phyloP scores from a whole-genome alignment of 805 yeast species.

The Ogataea zsoltii region DNA sequence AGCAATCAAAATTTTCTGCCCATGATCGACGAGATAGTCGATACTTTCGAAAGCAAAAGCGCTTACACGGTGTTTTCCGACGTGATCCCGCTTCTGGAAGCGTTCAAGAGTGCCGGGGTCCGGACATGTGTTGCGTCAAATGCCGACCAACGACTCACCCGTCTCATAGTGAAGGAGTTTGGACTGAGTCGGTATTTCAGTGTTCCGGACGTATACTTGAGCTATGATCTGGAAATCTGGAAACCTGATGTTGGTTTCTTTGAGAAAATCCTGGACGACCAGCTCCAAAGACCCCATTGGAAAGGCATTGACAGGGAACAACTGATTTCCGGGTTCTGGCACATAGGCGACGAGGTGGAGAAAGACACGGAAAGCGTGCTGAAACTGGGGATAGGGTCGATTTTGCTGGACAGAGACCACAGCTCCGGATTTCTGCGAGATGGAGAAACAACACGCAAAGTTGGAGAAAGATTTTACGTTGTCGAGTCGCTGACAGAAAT shows the following conservation, averaged over 20 bases:
- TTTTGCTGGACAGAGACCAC: slow-evolving; percentile 32
- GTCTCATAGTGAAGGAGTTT: slow-evolving; percentile 45
- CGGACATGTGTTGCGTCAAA: slow-evolving; percentile 54
- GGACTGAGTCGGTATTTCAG: slow-evolving; percentile 44
- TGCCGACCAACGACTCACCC: slow-evolving; percentile 57
- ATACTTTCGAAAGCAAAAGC: slow-evolving; percentile 47
- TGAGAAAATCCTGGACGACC: slow-evolving; percentile 36
- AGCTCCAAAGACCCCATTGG: slow-evolving; percentile 4
- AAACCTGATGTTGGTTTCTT: slow-evolving; percentile 58
- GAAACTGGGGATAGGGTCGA: slow-evolving; percentile 62
- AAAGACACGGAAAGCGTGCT: slow-evolving; percentile 57
- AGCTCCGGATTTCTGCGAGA: slow-evolving; percentile 14
- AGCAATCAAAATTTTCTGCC: slow-evolving; percentile 26
- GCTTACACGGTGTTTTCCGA: slow-evolving; percentile 60
- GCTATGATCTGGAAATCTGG: slow-evolving; percentile 54
- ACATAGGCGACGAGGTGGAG: slow-evolving; percentile 61
- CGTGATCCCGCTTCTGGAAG: slow-evolving; percentile 44
- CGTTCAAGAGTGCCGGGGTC: slow-evolving; percentile 34
- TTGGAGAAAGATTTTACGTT: slow-evolving; percentile 20
- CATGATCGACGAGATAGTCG: slow-evolving; percentile 47
- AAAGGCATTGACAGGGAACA: slow-evolving; percentile 6
- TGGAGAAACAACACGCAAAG: slow-evolving; percentile 10
- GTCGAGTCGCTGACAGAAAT: slow-evolving; percentile 18
- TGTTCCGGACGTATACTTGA: slow-evolving; percentile 43
- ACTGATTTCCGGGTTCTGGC: slow-evolving; percentile 47